phyloP scores from a whole-genome alignment of 2,329 filamentous ascomycete genomes.

The Nemania sp. region DNA sequence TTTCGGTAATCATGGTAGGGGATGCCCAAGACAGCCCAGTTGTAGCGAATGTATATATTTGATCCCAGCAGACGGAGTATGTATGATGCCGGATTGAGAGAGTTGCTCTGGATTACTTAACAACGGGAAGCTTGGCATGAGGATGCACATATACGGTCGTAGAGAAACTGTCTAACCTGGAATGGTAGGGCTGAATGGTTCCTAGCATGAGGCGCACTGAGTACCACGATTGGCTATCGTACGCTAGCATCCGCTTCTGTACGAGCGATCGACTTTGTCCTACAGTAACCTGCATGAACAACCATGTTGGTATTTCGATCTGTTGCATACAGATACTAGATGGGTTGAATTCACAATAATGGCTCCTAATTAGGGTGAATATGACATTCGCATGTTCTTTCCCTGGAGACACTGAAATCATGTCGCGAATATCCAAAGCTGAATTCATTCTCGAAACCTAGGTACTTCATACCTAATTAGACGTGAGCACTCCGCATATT shows the following conservation, averaged over 20 bases:
- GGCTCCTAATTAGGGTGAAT: no score
- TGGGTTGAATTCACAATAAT: neutral
- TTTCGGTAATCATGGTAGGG: no score
- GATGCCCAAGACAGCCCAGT: no score
- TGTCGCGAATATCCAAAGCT: no score
- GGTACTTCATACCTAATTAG: no score
- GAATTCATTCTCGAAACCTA: no score
- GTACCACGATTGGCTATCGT: conserved; percentile 26
- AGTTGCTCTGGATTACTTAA: no score
- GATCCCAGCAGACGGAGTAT: neutral
- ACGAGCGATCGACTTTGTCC: conserved; percentile 20
- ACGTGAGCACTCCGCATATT: no score
- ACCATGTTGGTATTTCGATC: neutral
- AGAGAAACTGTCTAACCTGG: conserved; percentile 3
- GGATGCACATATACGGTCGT: neutral
- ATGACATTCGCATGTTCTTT: no score
- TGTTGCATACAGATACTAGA: neutral
- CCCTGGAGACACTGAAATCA: no score
- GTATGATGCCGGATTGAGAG: neutral
- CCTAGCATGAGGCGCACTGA: conserved; percentile 1
- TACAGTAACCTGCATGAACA: conserved; percentile 12
- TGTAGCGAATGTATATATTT: no score
- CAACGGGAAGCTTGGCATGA: no score
- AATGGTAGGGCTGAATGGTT: conserved; percentile 26
- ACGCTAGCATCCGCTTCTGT: conserved; percentile 11